phyloP scores from a whole-genome alignment of 208 protist genomes.

The Angomonas ambiguus region DNA sequence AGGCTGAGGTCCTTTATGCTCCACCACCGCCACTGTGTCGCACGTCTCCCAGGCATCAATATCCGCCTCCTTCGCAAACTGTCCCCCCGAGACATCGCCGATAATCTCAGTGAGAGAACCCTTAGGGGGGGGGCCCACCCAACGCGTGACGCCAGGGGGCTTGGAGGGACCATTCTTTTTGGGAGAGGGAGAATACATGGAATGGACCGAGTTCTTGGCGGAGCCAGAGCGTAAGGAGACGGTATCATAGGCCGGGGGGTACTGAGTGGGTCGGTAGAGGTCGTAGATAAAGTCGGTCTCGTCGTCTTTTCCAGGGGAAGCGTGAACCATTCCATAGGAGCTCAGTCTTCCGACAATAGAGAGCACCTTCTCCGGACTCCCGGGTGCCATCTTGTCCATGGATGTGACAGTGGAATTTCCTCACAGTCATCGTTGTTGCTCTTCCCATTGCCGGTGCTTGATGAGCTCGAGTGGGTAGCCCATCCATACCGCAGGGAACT shows the following conservation, averaged over 20 bases:
- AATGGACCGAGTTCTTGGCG: constrained; percentile 35
- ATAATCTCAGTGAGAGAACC: constrained; percentile 37
- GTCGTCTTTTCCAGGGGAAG: constrained; percentile 11
- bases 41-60: constrained; percentile 4
- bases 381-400: neutral
- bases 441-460: neutral
- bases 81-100: constrained; percentile 16
- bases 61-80: neutral
- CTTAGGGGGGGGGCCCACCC: constrained; percentile 17
- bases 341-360: constrained; percentile 24
- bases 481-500: neutral
- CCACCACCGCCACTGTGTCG: constrained; percentile 10
- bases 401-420: constrained; percentile 11
- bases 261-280: constrained; percentile 18
- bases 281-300: constrained; percentile 32
- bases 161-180: constrained; percentile 18
- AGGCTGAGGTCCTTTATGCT: neutral
- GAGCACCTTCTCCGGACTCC: neutral
- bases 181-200: constrained; percentile 42
- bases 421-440: neutral
- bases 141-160: constrained; percentile 11
- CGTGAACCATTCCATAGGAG: constrained; percentile 24
- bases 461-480: neutral
- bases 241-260: constrained; percentile 17
- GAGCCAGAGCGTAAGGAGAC: constrained; percentile 12